Conservation (phyloP, 768 basidiomycete genomes). For the Podaxis carcinomalis region DNA sequence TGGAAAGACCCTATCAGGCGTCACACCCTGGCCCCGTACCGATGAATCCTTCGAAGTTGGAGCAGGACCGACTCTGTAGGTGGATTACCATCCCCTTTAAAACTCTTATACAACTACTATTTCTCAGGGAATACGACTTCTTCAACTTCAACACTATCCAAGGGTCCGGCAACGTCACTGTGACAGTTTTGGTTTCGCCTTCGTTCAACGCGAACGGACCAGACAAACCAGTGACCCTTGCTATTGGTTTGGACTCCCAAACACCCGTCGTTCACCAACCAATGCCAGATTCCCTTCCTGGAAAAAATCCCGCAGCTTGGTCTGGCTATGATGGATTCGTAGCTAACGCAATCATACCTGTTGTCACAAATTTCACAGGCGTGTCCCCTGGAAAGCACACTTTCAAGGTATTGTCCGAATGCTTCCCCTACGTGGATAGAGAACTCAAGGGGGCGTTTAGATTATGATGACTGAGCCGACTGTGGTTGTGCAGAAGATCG, state of each 20-base stretch:
- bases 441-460: constrained; percentile 20
- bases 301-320: constrained; percentile 42
- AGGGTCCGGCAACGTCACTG: constrained; percentile 37
- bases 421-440: background rate
- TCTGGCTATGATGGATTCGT: constrained; percentile 44
- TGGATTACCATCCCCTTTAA: background rate
- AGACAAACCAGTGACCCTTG: constrained; percentile 45
- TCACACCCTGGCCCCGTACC: constrained; percentile 53
- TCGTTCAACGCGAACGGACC: constrained; percentile 47
- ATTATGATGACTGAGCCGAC: constrained; percentile 55
- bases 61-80: constrained; percentile 55
- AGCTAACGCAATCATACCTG: constrained; percentile 43
- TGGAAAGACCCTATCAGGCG: constrained; percentile 53
- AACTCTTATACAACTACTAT: background rate
- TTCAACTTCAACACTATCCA: constrained; percentile 49
- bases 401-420: constrained; percentile 35
- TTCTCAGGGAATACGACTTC: constrained; percentile 60
- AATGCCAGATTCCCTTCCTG: constrained; percentile 46
- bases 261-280: constrained; percentile 29
- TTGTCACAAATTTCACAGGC: constrained; percentile 33
- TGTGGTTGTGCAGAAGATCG: constrained; percentile 56
- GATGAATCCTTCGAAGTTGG: constrained; percentile 56
- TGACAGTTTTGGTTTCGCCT: constrained; percentile 44
- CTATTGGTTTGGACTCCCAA: constrained; percentile 43
- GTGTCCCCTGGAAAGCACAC: constrained; percentile 50